Percentiles rank a stretch among this genome's conserved stretches.
Evolutionary conservation across 1,284 basidiomycete genomes (phyloP).

Genomic region (Ceratobasidium theobromae): DNA sequence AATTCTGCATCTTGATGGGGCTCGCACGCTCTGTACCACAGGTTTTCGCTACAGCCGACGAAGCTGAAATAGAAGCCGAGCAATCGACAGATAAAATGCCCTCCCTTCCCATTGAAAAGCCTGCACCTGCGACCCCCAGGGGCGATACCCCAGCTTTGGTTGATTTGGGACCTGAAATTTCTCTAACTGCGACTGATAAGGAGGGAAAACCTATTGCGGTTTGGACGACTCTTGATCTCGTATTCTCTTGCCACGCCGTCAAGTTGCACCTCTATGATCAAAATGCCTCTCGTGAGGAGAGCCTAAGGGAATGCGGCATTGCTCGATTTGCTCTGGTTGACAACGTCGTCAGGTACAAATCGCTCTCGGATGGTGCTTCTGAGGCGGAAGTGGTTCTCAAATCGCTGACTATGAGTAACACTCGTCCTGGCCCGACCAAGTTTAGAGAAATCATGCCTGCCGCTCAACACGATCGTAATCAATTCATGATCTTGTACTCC

Average conservation of each 20-base stretch:
- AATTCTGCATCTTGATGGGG: constrained; percentile 78
- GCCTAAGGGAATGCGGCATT: constrained; percentile 79
- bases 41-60: constrained; percentile 51
- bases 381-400: constrained; percentile 87
- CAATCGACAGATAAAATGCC: constrained; percentile 16
- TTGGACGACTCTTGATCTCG: constrained; percentile 75
- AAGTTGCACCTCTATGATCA: constrained; percentile 91
- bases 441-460: constrained; percentile 97
- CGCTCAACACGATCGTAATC: constrained; percentile 81
- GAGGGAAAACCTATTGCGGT: constrained; percentile 36
- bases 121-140: constrained; percentile 21
- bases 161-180: constrained; percentile 53
- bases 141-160: constrained; percentile 38
- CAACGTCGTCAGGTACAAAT: constrained; percentile 79
- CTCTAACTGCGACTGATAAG: constrained; percentile 40
- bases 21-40: constrained; percentile 76
- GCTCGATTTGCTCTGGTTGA: constrained; percentile 83
- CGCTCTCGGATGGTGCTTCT: constrained; percentile 77
- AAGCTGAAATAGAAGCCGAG: constrained; percentile 39
- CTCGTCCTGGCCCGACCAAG: constrained; percentile 74
- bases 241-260: constrained; percentile 73
- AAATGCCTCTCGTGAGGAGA: constrained; percentile 59
- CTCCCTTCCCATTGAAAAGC: constrained; percentile 7
- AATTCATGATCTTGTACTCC: constrained; percentile 90
- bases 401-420: constrained; percentile 92